Evolutionary conservation across 176 grass and related monocot genomes (phyloP).

Genomic region (Lolium multiflorum): DNA sequence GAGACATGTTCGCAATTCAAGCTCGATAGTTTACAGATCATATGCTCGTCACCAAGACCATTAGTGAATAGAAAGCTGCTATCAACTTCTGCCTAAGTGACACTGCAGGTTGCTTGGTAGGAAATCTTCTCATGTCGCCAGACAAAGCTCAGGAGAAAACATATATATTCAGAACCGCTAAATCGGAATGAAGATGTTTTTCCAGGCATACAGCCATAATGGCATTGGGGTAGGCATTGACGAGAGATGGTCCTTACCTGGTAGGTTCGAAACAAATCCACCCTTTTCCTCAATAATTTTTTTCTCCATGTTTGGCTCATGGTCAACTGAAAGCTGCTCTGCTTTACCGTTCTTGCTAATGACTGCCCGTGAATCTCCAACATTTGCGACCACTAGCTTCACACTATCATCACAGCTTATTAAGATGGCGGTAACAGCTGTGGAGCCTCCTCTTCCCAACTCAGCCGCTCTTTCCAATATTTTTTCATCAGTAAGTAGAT

Average conservation of each 20-base stretch:
- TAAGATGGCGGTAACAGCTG: conserved; percentile 93
- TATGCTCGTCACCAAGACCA: neutral
- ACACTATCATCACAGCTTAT: conserved; percentile 61
- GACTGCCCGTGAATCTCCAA: conserved; percentile 96
- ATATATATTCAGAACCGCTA: conserved; percentile 1
- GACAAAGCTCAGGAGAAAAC: neutral
- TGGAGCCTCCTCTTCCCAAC: conserved; percentile 94
- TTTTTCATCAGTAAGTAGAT: conserved; percentile 75
- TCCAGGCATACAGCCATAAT: neutral
- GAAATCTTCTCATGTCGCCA: neutral
- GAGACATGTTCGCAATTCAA: conserved; percentile 31
- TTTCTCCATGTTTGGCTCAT: conserved; percentile 79
- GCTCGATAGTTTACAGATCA: conserved; percentile 6
- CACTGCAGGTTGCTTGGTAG: neutral
- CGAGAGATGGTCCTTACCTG: conserved; percentile 56
- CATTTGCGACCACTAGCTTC: conserved; percentile 85
- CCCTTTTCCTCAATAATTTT: conserved; percentile 78
- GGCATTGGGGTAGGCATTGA: neutral
- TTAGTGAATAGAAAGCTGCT: conserved; percentile 16
- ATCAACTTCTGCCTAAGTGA: neutral
- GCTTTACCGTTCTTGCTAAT: conserved; percentile 78
- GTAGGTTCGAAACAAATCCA: conserved; percentile 93
- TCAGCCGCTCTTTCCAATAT: conserved; percentile 84
- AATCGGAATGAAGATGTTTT: conserved; percentile 4
- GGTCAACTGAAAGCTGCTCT: conserved; percentile 84